Evolutionary conservation across 257 asterid species (phyloP).

Genomic region (Gentiana straminea): DNA sequence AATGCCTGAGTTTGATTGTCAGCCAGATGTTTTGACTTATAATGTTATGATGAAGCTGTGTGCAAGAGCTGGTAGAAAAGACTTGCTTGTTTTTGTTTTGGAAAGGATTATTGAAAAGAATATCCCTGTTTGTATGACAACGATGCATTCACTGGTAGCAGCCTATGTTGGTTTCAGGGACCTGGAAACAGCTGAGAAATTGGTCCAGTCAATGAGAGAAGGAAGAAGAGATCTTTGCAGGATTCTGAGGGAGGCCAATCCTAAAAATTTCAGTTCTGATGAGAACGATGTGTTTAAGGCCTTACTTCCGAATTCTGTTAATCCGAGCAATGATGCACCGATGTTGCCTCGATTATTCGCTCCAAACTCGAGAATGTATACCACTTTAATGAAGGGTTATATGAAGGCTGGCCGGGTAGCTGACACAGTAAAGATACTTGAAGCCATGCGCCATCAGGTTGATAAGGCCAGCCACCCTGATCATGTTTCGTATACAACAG

Average conservation of each 20-base stretch:
- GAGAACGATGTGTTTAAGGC: conserved; percentile 27
- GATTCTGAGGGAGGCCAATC: conserved; percentile 44
- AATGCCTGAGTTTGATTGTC: conserved; percentile 60
- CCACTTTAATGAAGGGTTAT: conserved; percentile 94
- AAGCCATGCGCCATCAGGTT: conserved; percentile 78
- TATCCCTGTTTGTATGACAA: conserved; percentile 52
- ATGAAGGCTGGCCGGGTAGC: conserved; percentile 72
- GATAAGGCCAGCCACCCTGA: conserved; percentile 72
- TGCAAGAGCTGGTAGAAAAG: conserved; percentile 71
- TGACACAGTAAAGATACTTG: conserved; percentile 80
- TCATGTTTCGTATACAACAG: conserved; percentile 86
- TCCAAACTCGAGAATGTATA: conserved; percentile 80
- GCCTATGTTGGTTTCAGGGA: conserved; percentile 95
- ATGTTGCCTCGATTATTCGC: conserved; percentile 36
- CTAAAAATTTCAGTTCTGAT: conserved; percentile 11
- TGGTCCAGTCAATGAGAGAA: conserved; percentile 81
- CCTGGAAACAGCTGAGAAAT: conserved; percentile 57
- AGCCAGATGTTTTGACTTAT: conserved; percentile 73
- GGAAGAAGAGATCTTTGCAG: conserved; percentile 73
- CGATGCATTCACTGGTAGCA: conserved; percentile 86
- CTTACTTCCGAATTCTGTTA: conserved; percentile 55
- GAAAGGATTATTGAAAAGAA: conserved; percentile 62
- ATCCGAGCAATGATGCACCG: conserved; percentile 34
- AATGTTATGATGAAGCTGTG: conserved; percentile 81
- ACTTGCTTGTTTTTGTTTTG: conserved; percentile 66